Evolutionary conservation across 2,329 filamentous ascomycete genomes (phyloP), one percentile per base, ranked within the genome.

Genomic region (Cladosporium sp.): DNA sequence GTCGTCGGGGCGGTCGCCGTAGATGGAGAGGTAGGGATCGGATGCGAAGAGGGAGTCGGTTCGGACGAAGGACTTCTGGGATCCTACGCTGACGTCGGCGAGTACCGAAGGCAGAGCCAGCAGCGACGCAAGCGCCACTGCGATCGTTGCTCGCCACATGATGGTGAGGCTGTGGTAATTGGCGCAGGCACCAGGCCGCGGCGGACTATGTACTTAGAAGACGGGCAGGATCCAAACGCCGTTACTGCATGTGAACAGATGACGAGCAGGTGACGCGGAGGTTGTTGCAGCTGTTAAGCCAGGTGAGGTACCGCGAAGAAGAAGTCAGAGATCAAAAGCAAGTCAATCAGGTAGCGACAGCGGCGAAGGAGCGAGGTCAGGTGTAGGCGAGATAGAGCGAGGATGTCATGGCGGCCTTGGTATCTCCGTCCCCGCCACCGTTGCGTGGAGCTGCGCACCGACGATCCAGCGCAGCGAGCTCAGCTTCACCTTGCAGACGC

Each of bases 1-100:
- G 63, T 86, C 82, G 58, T 81, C 80, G 6, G 89, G 86, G 46
- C 88, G 81, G 63, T 86, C 83, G 59, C 82, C 85, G 72, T 88
- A 81, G 43, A 91, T 73, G 35, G 85, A 80, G 66, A 90, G 49
- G 18, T 53, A 46, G 19, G 43, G 43, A 49, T 46, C 43, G 28
- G 51, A 53, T 4, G 43, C 43, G 38, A 53, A 53, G 43, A 53
- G 51, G 38, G 38, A 40, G 13, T 52, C 49, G 11, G 49, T 46
- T 33, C 49, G 49, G 18, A 52, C 49, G 28, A 52, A 52, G 7
- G 49, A 52, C 16, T 52, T 45, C 28, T 38, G 22, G 9, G 49
- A 45, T 43, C 35, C 35, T 22, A 52, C 14, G 28, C 43, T 46
- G 28, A 57, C 59, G 41, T 57, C 57, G 38, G 53, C 43, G 18